Conservation (phyloP, 352 stramenopile species). For the Phytophthora fragariaefolia region DNA sequence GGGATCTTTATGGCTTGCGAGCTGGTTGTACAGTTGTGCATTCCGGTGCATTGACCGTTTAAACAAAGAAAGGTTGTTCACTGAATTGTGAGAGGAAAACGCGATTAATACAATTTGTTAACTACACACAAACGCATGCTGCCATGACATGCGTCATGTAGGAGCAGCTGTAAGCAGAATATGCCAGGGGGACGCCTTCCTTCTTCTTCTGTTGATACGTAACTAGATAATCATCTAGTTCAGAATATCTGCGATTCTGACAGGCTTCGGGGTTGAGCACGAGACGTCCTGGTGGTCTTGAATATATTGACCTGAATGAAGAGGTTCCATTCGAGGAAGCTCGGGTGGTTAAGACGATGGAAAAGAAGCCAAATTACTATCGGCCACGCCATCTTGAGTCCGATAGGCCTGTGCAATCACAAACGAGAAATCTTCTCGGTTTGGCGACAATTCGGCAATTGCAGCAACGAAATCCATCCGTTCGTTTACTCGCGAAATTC, state of each 20-base stretch:
- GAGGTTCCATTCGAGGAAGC: background rate
- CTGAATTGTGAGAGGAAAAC: too few species aligned
- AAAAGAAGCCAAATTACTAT: background rate
- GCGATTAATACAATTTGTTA: too few species aligned
- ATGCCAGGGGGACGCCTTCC: too few species aligned
- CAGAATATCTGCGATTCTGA: background rate
- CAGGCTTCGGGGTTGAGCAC: background rate
- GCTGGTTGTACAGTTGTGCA: too few species aligned
- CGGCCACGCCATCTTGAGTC: constrained; percentile 10
- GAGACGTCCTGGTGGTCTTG: background rate
- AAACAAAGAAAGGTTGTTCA: too few species aligned
- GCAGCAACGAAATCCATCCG: constrained; percentile 22
- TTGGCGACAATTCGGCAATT: constrained; percentile 13
- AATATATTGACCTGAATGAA: background rate
- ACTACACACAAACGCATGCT: too few species aligned
- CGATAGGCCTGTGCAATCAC: constrained; percentile 12
- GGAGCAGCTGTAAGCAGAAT: too few species aligned
- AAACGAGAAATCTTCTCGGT: constrained; percentile 15
- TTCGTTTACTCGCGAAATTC: constrained; percentile 18
- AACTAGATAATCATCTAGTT: too few species aligned
- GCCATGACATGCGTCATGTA: too few species aligned
- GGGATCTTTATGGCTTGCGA: too few species aligned
- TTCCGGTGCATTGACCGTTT: too few species aligned
- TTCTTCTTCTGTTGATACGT: too few species aligned
- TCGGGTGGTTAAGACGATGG: background rate